phyloP scores from a whole-genome alignment of 768 basidiomycete genomes.

The Austroboletus eburneus region DNA sequence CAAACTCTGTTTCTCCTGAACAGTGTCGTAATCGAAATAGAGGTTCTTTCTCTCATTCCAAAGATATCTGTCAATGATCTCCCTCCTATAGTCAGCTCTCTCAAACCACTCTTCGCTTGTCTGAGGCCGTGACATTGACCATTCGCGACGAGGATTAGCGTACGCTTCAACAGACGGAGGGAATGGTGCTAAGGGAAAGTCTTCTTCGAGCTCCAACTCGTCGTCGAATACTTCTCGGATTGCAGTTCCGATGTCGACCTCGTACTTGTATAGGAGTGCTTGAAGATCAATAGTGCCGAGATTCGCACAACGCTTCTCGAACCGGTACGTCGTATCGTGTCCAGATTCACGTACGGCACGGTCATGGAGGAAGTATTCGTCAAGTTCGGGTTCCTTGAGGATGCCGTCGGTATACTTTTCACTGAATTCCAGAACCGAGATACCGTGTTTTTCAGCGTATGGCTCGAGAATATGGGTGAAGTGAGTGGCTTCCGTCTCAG shows the following conservation, averaged over 20 bases:
- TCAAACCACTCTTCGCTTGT: slow-evolving; percentile 90
- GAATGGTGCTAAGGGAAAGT: slow-evolving; percentile 89
- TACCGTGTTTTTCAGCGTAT: slow-evolving; percentile 85
- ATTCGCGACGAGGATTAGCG: slow-evolving; percentile 54
- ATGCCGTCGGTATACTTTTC: slow-evolving; percentile 89
- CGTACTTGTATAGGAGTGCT: slow-evolving; percentile 96
- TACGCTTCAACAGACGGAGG: slow-evolving; percentile 76
- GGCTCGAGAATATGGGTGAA: slow-evolving; percentile 98
- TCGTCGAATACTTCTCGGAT: slow-evolving; percentile 95
- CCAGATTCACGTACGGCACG: slow-evolving; percentile 95
- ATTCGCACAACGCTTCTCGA: slow-evolving; percentile 97
- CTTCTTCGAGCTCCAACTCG: slow-evolving; percentile 86
- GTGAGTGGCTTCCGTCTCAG: slow-evolving; percentile 97
- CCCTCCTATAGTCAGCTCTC: slow-evolving; percentile 77
- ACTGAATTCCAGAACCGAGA: slow-evolving; percentile 94
- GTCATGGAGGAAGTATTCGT: slow-evolving; percentile 97
- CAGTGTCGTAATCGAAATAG: slow-evolving; percentile 97
- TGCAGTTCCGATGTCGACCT: slow-evolving; percentile 96
- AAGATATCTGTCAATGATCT: slow-evolving; percentile 86
- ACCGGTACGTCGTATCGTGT: slow-evolving; percentile 94
- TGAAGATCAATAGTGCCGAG: slow-evolving; percentile 96
- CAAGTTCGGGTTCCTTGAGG: slow-evolving; percentile 81
- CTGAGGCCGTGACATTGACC: slow-evolving; percentile 58
- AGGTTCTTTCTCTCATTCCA: slow-evolving; percentile 96
- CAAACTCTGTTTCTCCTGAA: slow-evolving; percentile 82